Evolutionary conservation across 2,329 filamentous ascomycete genomes (phyloP).

Genomic region (Epichloe coenophiala): DNA sequence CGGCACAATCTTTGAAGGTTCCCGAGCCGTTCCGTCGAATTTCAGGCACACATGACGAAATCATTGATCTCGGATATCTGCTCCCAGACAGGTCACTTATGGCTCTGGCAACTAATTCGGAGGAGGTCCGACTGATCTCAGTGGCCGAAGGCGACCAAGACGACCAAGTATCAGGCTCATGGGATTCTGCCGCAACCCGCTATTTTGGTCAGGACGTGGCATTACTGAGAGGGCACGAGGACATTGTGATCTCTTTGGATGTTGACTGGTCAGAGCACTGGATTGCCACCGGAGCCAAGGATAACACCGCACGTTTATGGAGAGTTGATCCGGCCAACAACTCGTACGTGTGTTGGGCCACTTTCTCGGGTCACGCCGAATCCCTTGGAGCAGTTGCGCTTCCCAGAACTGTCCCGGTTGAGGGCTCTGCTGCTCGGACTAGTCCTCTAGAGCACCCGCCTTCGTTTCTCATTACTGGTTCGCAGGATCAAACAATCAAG

Average conservation of each 20-base stretch:
- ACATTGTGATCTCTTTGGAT: slow-evolving; percentile 90
- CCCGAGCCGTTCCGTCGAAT: slow-evolving; percentile 58
- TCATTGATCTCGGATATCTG: slow-evolving; percentile 86
- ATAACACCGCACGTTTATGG: slow-evolving; percentile 90
- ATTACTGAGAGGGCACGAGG: slow-evolving; percentile 76
- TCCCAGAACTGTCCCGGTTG: slow-evolving; percentile 53
- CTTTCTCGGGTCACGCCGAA: slow-evolving; percentile 85
- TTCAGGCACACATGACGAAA: slow-evolving; percentile 92
- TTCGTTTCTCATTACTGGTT: slow-evolving; percentile 76
- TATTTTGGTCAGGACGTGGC: slow-evolving; percentile 88
- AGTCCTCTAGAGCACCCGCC: slow-evolving; percentile 72
- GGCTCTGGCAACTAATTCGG: slow-evolving; percentile 87
- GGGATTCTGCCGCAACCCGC: slow-evolving; percentile 17
- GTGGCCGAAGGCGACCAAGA: slow-evolving; percentile 30
- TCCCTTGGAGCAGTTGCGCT: slow-evolving; percentile 83
- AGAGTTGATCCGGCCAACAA: slow-evolving; percentile 62
- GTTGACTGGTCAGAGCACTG: slow-evolving; percentile 95
- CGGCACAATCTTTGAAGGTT: slow-evolving; percentile 20
- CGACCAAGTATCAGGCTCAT: slow-evolving; percentile 10
- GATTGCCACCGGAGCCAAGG: slow-evolving; percentile 92
- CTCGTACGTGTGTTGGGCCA: slow-evolving; percentile 66
- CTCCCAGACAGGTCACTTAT: slow-evolving; percentile 68
- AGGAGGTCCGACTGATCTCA: slow-evolving; percentile 81
- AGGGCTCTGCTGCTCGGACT: slow-evolving; percentile 54
- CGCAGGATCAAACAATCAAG: slow-evolving; percentile 91